Conservation (phyloP, 2,329 filamentous ascomycete genomes). For the Exserohilum turcica region DNA sequence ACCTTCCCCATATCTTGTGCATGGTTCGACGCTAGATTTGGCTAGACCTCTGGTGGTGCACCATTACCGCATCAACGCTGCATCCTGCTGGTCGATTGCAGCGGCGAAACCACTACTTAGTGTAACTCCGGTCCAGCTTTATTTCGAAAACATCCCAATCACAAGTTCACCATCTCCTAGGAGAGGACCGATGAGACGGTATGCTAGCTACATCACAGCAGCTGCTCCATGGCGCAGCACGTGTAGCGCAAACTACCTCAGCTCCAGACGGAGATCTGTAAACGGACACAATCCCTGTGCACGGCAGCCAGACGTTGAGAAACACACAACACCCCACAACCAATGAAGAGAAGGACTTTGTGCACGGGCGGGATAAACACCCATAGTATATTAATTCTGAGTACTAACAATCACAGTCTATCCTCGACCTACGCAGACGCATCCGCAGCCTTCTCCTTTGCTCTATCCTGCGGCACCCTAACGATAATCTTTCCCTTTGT, state of each 20-base stretch:
- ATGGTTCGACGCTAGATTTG: background rate
- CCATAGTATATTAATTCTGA: background rate
- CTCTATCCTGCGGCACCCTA: conserved; percentile 33
- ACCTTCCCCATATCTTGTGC: background rate
- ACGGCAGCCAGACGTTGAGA: background rate
- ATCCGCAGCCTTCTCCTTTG: conserved; percentile 19
- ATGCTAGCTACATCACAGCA: too few species aligned
- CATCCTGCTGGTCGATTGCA: too few species aligned
- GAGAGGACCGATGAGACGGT: background rate
- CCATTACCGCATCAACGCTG: too few species aligned
- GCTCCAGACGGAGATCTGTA: too few species aligned
- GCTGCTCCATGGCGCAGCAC: too few species aligned
- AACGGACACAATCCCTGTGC: background rate
- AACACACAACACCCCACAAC: too few species aligned
- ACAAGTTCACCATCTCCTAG: too few species aligned
- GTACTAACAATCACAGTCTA: background rate
- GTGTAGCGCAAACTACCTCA: too few species aligned
- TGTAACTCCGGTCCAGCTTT: too few species aligned
- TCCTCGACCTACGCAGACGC: background rate
- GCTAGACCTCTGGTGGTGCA: background rate
- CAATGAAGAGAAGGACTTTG: background rate
- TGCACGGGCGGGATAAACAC: background rate
- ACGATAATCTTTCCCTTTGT: conserved; percentile 65
- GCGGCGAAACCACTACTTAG: too few species aligned
- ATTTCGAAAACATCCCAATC: too few species aligned